These are phyloP conservation scores for Sistotremastrum suecicum DNA, from an alignment of 768 basidiomycete species.

Conservation along the genomic window DNA sequence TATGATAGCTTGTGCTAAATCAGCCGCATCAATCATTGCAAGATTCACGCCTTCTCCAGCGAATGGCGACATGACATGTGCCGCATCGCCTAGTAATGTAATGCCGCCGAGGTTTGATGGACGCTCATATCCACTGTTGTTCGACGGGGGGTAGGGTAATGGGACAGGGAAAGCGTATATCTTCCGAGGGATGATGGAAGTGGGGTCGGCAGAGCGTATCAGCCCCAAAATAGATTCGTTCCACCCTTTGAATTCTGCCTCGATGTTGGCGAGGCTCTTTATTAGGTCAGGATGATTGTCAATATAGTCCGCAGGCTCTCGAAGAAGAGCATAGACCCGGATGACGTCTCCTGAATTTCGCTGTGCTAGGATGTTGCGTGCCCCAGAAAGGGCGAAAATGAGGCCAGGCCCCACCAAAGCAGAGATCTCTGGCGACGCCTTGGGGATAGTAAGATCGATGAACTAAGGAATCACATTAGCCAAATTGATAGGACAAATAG, in stretches of 20 bases:
- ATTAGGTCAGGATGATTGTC: background rate
- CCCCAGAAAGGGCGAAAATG: slow-evolving; percentile 14
- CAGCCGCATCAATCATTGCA: slow-evolving; percentile 17
- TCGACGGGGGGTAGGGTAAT: too few species aligned
- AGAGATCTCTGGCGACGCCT: slow-evolving; percentile 12
- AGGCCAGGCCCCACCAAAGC: slow-evolving; percentile 17
- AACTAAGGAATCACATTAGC: too few species aligned
- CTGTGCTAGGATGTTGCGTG: slow-evolving; percentile 17
- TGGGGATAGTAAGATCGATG: slow-evolving; percentile 5
- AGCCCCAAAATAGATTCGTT: slow-evolving; percentile 2
- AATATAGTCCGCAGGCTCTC: slow-evolving; percentile 4
- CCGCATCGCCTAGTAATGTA: slow-evolving; percentile 21
- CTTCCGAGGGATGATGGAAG: slow-evolving; percentile 4
- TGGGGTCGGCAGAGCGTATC: slow-evolving; percentile 8
- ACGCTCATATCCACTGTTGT: too few species aligned
- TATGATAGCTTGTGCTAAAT: slow-evolving; percentile 6
- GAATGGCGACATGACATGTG: slow-evolving; percentile 24
- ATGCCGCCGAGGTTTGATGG: slow-evolving; percentile 1
- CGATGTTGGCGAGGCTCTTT: slow-evolving; percentile 2
- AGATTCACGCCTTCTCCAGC: slow-evolving; percentile 24
- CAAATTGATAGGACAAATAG: slow-evolving; percentile 6
- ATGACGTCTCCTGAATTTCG: slow-evolving; percentile 16
- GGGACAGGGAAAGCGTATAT: slow-evolving; percentile 5
- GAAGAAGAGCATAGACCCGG: slow-evolving; percentile 11
- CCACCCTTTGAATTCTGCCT: slow-evolving; percentile 8